Conservation (phyloP, 1,284 basidiomycete species). For the Abortiporus biennis region DNA sequence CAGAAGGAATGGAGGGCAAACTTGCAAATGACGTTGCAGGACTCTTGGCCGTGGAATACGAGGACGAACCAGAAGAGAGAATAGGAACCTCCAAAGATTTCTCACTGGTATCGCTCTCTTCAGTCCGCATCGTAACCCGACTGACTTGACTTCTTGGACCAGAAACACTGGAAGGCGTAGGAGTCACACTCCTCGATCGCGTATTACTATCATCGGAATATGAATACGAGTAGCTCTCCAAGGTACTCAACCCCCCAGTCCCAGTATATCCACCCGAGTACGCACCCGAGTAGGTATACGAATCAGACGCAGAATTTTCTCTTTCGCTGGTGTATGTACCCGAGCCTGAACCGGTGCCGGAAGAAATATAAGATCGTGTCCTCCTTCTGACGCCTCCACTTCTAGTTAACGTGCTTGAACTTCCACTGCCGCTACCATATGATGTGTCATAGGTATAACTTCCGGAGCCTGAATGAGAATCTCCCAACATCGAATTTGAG, state of each 20-base stretch:
- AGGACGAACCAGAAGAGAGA: constrained; percentile 9
- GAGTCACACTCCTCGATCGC: constrained; percentile 10
- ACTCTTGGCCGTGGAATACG: constrained; percentile 26
- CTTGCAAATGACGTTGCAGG: constrained; percentile 40
- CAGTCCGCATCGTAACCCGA: constrained; percentile 8
- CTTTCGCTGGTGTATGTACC: too few relatives aligned
- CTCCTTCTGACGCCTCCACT: constrained; percentile 53
- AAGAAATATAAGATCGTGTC: too few relatives aligned
- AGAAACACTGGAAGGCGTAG: constrained; percentile 9
- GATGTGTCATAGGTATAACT: constrained; percentile 17
- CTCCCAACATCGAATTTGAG: constrained; percentile 51
- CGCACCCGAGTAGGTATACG: constrained; percentile 17
- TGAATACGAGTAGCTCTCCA: constrained; percentile 17
- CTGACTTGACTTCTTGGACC: constrained; percentile 9
- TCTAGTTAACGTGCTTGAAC: constrained; percentile 44
- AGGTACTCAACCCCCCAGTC: constrained; percentile 23
- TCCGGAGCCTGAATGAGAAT: constrained; percentile 42
- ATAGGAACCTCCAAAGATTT: not conserved
- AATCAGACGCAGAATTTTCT: too few relatives aligned
- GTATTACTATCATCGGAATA: too few relatives aligned
- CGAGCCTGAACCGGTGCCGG: too few relatives aligned
- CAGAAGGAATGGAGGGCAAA: constrained; percentile 46
- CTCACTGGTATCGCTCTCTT: constrained; percentile 8
- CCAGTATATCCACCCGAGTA: constrained; percentile 18
- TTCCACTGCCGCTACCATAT: too few relatives aligned